These are phyloP conservation scores for Cladophialophora psammophila DNA, from an alignment of 2,329 filamentous ascomycete genomes.

Conservation along the genomic window DNA sequence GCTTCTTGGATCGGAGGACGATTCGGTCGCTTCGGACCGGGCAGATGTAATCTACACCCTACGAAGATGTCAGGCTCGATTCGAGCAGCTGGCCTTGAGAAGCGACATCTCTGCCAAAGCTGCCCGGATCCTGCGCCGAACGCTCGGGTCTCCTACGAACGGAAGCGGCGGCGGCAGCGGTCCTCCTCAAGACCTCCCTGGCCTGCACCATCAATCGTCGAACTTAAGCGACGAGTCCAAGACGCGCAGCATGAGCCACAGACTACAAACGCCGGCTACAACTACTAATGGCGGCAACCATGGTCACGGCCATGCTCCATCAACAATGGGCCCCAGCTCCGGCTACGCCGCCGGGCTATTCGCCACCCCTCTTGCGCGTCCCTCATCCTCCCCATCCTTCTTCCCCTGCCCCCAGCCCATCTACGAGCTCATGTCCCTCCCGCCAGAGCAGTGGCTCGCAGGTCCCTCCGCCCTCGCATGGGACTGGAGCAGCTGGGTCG, in stretches of 20 bases:
- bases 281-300: neutral
- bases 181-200: neutral
- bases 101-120: slow-evolving; percentile 50
- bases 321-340: too few relatives aligned
- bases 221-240: slow-evolving; percentile 14
- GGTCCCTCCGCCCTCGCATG: slow-evolving; percentile 20
- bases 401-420: slow-evolving; percentile 19
- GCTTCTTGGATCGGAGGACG: slow-evolving; percentile 36
- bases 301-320: too few relatives aligned
- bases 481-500: slow-evolving; percentile 23
- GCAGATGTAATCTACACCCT: slow-evolving; percentile 44
- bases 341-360: too few relatives aligned
- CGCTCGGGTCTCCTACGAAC: slow-evolving; percentile 2
- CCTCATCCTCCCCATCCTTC: slow-evolving; percentile 10
- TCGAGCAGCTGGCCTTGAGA: slow-evolving; percentile 46
- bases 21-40: slow-evolving; percentile 40
- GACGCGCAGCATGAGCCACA: slow-evolving; percentile 5
- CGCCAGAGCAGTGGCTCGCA: slow-evolving; percentile 26
- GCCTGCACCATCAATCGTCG: slow-evolving; percentile 1
- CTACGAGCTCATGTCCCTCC: slow-evolving; percentile 20
- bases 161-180: neutral
- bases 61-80: slow-evolving; percentile 44
- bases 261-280: neutral
- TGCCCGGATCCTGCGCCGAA: slow-evolving; percentile 44
- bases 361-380: too few relatives aligned